Conservation (phyloP, 306 rosid genomes). For the Malus fusca region DNA sequence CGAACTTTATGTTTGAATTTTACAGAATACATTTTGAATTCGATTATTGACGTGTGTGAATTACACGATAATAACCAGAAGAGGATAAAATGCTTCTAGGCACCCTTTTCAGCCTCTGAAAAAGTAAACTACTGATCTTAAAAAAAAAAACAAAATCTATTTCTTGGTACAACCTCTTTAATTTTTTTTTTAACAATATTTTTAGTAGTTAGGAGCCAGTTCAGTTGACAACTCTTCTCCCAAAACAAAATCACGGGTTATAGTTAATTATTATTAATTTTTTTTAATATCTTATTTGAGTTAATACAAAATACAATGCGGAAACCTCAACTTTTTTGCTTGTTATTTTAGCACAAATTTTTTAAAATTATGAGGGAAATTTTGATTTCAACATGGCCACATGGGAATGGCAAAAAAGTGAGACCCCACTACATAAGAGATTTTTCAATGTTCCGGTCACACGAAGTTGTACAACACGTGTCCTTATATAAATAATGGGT, state of each 20-base stretch:
- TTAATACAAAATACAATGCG: not conserved
- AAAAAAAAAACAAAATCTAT: not conserved
- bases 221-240: constrained; percentile 3
- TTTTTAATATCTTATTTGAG: not conserved
- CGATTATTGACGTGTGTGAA: rapidly evolving
- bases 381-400: constrained; percentile 28
- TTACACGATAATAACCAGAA: rapidly evolving
- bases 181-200: not conserved
- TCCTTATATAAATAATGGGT: too few species aligned
- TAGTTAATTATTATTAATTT: not conserved
- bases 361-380: not conserved
- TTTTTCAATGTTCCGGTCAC: too few species aligned
- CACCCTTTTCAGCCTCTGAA: too few species aligned
- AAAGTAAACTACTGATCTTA: too few species aligned
- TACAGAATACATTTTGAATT: rapidly evolving
- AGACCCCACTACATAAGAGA: constrained; percentile 40
- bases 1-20: too few species aligned
- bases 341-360: not conserved
- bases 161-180: not conserved
- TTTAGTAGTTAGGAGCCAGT: not conserved
- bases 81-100: too few species aligned
- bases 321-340: not conserved
- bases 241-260: constrained; percentile 11
- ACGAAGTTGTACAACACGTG: too few species aligned
- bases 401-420: constrained; percentile 18